Evolutionary conservation across 1,139 yeast species (phyloP), one percentile per base, ranked within the genome.

Genomic region (Magnusiomyces sp.): DNA sequence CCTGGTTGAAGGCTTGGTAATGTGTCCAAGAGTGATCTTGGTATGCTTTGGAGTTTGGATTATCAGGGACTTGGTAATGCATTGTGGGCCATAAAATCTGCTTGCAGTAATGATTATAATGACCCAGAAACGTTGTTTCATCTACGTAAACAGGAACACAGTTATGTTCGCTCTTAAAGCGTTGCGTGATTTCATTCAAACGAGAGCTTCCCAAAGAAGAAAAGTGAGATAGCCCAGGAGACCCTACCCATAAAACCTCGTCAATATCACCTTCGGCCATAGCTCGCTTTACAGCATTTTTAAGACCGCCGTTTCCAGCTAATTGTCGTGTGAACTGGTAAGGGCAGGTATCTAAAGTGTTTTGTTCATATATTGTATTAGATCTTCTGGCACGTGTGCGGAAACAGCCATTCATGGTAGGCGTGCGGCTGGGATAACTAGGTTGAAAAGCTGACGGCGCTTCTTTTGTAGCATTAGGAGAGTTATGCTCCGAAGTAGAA

Each of bases 11-110:
- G 2, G 74, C 70, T 57, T 79, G 79, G 65, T 92, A 92, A 61
- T 84, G 83, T 40, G 80, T 80, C 96, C 97, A 92, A 0, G 96
- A 86, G 64, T 89, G 95, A 56, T 88, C 97, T 65, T 90, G 96
- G 66, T 90, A 92, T 0, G 95, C 95, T 65, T 89, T 89, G 1
- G 95, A 83, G 59, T 85, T 87, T 47, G 97, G 95, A 60, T 89
- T 83, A 65, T 92, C 97, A 0, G 98, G 98, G 43, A 90, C 88
- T 65, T 92, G 96, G 64, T 92, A 94, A 63, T 92, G 98, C 56
- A 94, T 73, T 1, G 97, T 87, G 29, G 98, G 98, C 97, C 98
- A 92, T 56, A 92, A 71, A 43, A 92, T 86, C 61, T 89, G 95
- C 64, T 92, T 92, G 65, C 97, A 90, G 63, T 84, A 92, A 46